phyloP scores from a whole-genome alignment of 1,284 basidiomycete species.

The Puccinia horiana region DNA sequence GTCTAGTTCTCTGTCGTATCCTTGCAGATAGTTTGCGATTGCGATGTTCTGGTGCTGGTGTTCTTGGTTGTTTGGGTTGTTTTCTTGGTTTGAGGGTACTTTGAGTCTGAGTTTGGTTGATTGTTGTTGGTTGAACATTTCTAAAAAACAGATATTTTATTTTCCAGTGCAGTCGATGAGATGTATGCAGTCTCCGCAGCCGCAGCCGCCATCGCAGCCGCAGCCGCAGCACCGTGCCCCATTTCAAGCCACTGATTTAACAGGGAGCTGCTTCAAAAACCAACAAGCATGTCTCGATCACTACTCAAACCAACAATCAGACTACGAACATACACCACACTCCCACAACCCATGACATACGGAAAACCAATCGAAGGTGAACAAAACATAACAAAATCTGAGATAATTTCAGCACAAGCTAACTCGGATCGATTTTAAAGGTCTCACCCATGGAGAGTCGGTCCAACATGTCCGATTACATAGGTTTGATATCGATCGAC shows the following conservation, averaged over 20 bases:
- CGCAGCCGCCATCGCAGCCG: no score
- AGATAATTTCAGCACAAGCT: neutral
- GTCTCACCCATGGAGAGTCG: conserved; percentile 39
- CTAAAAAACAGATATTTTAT: no score
- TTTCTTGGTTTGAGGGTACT: conserved; percentile 5
- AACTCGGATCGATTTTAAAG: neutral
- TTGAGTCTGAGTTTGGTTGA: conserved; percentile 9
- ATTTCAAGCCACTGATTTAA: no score
- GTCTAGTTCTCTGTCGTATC: conserved; percentile 91
- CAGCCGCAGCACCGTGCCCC: no score
- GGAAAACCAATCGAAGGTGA: neutral
- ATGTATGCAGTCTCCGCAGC: no score
- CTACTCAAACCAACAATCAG: no score
- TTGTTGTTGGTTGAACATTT: neutral
- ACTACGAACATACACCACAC: no score
- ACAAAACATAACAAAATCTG: neutral
- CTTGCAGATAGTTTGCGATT: conserved; percentile 33
- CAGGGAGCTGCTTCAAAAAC: no score
- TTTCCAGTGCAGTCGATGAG: no score
- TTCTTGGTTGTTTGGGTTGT: neutral
- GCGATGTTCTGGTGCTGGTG: neutral
- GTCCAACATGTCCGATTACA: conserved; percentile 37
- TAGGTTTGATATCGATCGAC: conserved; percentile 25
- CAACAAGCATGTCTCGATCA: no score
- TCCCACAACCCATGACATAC: no score